Conservation (phyloP, 495 filamentous ascomycete genomes). For the Penicillium turbatum region DNA sequence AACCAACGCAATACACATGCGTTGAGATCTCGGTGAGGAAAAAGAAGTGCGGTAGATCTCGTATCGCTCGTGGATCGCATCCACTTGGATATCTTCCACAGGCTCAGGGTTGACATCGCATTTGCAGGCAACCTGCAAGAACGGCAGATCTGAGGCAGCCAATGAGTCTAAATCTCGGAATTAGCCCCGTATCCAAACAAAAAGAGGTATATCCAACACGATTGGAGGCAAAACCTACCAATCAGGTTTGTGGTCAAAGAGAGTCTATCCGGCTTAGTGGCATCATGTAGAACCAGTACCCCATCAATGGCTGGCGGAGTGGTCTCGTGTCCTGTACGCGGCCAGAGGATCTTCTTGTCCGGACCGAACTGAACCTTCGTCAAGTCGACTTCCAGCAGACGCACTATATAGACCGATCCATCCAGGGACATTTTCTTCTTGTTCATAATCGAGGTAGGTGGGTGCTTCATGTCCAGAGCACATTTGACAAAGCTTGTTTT, state of each 20-base stretch:
- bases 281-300: conserved; percentile 80
- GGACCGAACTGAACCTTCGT: conserved; percentile 40
- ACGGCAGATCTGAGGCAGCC: conserved; percentile 61
- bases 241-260: conserved; percentile 62
- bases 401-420: conserved; percentile 69
- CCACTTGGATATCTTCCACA: conserved; percentile 37
- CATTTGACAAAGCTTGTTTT: conserved; percentile 87
- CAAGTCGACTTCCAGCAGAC: conserved; percentile 68
- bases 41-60: conserved; percentile 70
- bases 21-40: conserved; percentile 65
- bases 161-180: conserved; percentile 56
- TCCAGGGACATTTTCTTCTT: conserved; percentile 74
- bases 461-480: conserved; percentile 63
- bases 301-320: conserved; percentile 74
- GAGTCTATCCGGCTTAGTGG: conserved; percentile 68
- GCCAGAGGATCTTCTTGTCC: conserved; percentile 68
- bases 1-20: conserved; percentile 73
- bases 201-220: background rate
- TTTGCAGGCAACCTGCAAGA: conserved; percentile 77
- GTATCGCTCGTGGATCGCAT: conserved; percentile 53
- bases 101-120: conserved; percentile 61
- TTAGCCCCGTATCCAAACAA: background rate
- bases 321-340: conserved; percentile 60
- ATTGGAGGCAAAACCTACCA: conserved; percentile 16
- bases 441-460: conserved; percentile 53